Conservation (phyloP, 139 green algal species). For the Limnomonas spitsbergensis region DNA sequence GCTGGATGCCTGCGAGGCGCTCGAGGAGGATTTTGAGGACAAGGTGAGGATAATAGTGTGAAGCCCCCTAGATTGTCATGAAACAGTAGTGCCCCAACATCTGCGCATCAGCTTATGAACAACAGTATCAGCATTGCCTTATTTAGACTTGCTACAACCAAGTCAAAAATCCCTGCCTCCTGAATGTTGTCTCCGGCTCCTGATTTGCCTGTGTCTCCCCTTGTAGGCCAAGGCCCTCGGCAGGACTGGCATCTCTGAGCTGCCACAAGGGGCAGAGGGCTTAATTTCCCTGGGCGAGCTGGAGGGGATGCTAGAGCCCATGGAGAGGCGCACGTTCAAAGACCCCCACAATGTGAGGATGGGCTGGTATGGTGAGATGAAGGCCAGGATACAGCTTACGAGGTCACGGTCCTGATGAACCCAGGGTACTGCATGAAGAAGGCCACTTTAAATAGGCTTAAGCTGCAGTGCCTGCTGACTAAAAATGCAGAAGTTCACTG, state of each 20-base stretch:
- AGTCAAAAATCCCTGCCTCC: background rate
- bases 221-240: slow-evolving; percentile 4
- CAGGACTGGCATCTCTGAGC: background rate
- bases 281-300: background rate
- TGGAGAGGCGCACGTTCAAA: background rate
- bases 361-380: slow-evolving; percentile 2
- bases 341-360: background rate
- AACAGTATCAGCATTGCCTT: too few relatives aligned
- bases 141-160: background rate
- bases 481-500: too few relatives aligned
- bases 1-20: background rate
- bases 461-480: too few relatives aligned
- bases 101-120: too few relatives aligned
- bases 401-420: too few relatives aligned
- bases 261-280: background rate
- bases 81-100: too few relatives aligned
- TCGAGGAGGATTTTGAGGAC: background rate
- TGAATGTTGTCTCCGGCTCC: background rate
- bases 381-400: too few relatives aligned
- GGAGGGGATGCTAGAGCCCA: background rate
- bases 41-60: background rate
- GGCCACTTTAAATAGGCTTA: too few relatives aligned
- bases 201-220: background rate
- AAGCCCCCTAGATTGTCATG: too few relatives aligned
- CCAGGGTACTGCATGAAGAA: too few relatives aligned